Percentiles rank a stretch among this genome's conserved stretches.
These are phyloP conservation scores for Aleurites moluccanus DNA, from an alignment of 441 rosid genomes.

Conservation along the genomic window DNA sequence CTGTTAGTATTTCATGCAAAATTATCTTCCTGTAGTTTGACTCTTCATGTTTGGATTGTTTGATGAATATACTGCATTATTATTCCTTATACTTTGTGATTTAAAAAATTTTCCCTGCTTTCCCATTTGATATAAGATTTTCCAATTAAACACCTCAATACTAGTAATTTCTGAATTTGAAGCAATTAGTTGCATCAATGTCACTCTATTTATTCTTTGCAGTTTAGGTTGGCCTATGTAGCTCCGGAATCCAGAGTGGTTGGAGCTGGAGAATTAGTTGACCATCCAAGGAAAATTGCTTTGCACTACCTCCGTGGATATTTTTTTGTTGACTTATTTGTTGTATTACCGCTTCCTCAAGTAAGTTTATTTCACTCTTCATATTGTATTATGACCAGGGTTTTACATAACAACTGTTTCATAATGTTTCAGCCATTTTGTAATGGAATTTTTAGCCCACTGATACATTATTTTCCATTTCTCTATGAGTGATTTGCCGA, in stretches of 20 bases:
- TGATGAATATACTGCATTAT: neutral
- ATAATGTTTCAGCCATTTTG: too few relatives aligned
- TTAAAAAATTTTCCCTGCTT: neutral
- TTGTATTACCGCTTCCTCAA: conserved; percentile 85
- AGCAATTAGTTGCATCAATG: neutral
- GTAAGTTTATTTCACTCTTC: conserved; percentile 39
- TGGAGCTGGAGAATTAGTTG: conserved; percentile 95
- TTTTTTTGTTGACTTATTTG: conserved; percentile 60
- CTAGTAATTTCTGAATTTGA: too few relatives aligned
- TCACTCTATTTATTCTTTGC: conserved; percentile 21
- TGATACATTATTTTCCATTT: too few relatives aligned
- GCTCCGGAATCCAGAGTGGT: conserved; percentile 78
- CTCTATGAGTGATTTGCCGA: too few relatives aligned
- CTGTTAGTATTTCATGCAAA: too few relatives aligned
- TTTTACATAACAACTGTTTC: too few relatives aligned
- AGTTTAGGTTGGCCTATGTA: conserved; percentile 84
- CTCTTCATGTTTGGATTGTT: neutral
- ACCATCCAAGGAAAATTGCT: conserved; percentile 74
- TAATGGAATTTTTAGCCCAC: too few relatives aligned
- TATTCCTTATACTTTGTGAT: neutral
- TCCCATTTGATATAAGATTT: too few relatives aligned
- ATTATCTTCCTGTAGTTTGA: neutral
- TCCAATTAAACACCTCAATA: neutral
- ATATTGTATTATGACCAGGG: conserved; percentile 8
- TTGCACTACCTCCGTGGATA: conserved; percentile 53